A percentile compares a stretch with the other conserved stretches of the same genome.
phyloP scores from a whole-genome alignment of 2,329 filamentous ascomycete species.

The Cyphellophora attinorum region DNA sequence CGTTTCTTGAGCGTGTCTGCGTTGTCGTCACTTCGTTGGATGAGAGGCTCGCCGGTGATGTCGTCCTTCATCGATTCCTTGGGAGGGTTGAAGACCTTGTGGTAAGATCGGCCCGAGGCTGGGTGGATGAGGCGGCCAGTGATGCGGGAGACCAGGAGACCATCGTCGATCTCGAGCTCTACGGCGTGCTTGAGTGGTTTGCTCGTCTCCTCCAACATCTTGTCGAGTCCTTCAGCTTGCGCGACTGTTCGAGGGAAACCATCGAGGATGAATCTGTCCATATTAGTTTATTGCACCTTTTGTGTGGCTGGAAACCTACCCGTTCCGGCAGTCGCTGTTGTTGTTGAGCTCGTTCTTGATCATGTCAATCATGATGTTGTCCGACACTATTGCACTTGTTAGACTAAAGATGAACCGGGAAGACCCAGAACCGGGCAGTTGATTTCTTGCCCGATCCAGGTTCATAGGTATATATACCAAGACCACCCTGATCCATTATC shows the following conservation, averaged over 20 bases:
- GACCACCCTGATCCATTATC: conserved; percentile 97
- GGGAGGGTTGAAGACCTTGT: conserved; percentile 98
- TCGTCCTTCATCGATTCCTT: conserved; percentile 93
- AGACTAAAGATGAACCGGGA: too few relatives aligned
- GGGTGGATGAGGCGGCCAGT: conserved; percentile 94
- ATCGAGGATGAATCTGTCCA: conserved; percentile 91
- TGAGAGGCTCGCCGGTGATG: conserved; percentile 87
- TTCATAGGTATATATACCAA: too few relatives aligned
- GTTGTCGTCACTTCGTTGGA: conserved; percentile 96
- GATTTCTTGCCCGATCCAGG: too few relatives aligned
- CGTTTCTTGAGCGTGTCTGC: conserved; percentile 93
- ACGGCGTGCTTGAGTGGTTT: conserved; percentile 89
- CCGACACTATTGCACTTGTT: too few relatives aligned
- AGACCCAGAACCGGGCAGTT: too few relatives aligned
- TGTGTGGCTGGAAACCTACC: too few relatives aligned
- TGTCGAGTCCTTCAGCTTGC: conserved; percentile 88
- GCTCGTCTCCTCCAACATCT: conserved; percentile 70
- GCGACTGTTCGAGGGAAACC: conserved; percentile 95
- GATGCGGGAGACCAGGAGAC: conserved; percentile 86
- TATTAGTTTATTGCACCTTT: too few relatives aligned
- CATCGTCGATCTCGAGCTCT: conserved; percentile 94
- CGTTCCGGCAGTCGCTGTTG: conserved; percentile 93
- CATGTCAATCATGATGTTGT: conserved; percentile 99
- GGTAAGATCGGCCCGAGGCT: conserved; percentile 91
- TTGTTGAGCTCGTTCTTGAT: conserved; percentile 93